Percentiles rank a stretch among this genome's conserved stretches.
These are phyloP conservation scores for Saturnispora sanitii DNA, from an alignment of 805 yeast genomes.

Conservation along the genomic window DNA sequence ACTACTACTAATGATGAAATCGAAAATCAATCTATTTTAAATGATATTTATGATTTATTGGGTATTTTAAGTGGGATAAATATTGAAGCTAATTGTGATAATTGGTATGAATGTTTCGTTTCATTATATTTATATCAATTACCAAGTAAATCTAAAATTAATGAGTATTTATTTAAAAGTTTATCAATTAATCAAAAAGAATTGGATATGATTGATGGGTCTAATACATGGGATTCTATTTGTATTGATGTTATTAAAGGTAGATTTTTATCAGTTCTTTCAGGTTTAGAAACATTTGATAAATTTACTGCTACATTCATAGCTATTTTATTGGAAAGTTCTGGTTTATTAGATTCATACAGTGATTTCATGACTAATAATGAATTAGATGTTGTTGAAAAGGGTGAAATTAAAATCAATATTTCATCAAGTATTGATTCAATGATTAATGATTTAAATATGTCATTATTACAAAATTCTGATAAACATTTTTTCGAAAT, in stretches of 20 bases:
- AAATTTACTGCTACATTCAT: constrained; percentile 54
- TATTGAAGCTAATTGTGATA: constrained; percentile 40
- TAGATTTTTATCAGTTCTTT: constrained; percentile 46
- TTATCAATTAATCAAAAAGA: constrained; percentile 21
- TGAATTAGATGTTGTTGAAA: constrained; percentile 1
- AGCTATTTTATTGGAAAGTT: constrained; percentile 53
- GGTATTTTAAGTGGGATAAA: constrained; percentile 39
- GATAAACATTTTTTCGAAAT: constrained; percentile 49
- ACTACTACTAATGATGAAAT: constrained; percentile 18
- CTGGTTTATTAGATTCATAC: constrained; percentile 43
- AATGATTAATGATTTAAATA: constrained; percentile 45
- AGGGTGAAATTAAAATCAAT: constrained; percentile 7
- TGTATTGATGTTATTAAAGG: constrained; percentile 49
- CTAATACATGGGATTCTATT: constrained; percentile 42
- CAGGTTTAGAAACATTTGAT: constrained; percentile 50
- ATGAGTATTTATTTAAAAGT: constrained; percentile 33
- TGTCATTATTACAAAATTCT: constrained; percentile 36
- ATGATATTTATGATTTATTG: constrained; percentile 34
- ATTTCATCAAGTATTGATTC: constrained; percentile 21
- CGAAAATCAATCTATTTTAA: constrained; percentile 23
- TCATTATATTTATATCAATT: constrained; percentile 40
- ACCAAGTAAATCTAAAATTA: constrained; percentile 37
- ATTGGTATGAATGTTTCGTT: constrained; percentile 60
- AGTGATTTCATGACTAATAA: constrained; percentile 11
- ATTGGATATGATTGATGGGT: constrained; percentile 23